Base-by-base conservation (phyloP, 2,329 filamentous ascomycete genomes). In the Onygenales sp. region DNA sequence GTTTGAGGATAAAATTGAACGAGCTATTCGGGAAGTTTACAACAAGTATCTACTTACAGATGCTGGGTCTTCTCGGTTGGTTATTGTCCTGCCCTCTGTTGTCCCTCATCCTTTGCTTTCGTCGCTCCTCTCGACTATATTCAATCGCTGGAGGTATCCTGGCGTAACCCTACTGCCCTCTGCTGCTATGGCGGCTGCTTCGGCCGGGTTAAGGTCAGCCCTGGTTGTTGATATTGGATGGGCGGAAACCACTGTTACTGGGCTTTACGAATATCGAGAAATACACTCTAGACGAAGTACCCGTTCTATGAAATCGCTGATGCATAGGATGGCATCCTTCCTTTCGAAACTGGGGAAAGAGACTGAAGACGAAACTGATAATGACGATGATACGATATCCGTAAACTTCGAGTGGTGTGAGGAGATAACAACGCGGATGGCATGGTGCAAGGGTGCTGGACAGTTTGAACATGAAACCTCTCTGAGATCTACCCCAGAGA, bases 141-240 rank as follows among this genome's bases (percentile, higher is more conserved):
- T 98, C 68, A 81, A 79, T 55, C 84, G 81, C 46, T 93, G 92
- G 67, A 87, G 91, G 59, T 80, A 86, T 13, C 87, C 91, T 0
- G 85, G 82, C 21, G 80, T 97, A 58, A 91, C 89, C 2, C 77
- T 98, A 43, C 74, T 96, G 63, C 89, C 90, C 1, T 80, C 82
- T 0, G 82, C 92, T 0, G 79, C 89, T 17, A 85, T 93, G 69
- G 77, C 83, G 1, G 77, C 86, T 6, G 80, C 91, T 2, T 86
- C 86, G 7, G 90, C 91, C 5, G 93, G 93, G 0, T 74, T 95
- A 42, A 83, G 93, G 11, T 89, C 88, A n/a, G 89, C 86, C 1
- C 69, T 98, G 43, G 82, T 97, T 0, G 77, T 98, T 39, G 90
- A 98, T 64, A 78, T 98, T 56, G 93, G 92, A 43, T 98, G 93